phyloP scores from a whole-genome alignment of 495 filamentous ascomycete species.

The Penicillium coffeae region DNA sequence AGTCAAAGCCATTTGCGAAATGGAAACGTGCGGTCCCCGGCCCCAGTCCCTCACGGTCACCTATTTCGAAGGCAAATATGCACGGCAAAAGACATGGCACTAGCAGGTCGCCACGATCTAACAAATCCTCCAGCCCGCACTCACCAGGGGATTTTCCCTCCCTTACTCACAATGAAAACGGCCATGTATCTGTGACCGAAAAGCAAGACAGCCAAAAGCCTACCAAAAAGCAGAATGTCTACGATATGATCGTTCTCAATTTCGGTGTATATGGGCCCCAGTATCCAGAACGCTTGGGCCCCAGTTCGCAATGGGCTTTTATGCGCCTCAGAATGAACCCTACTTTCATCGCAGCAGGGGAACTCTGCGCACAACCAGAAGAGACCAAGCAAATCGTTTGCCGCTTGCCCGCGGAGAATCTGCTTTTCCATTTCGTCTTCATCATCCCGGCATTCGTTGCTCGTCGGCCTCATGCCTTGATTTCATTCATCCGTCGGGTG shows the following conservation, averaged over 20 bases:
- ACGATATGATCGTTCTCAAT: constrained; percentile 10
- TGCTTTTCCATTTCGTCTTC: constrained; percentile 13
- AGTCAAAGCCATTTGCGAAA: constrained; percentile 16
- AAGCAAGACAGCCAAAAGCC: neutral
- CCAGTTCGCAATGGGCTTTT: neutral
- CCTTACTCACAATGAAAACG: neutral
- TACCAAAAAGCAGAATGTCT: neutral
- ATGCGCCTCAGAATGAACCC: constrained; percentile 4
- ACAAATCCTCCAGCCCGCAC: too few species aligned
- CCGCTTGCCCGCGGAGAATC: constrained; percentile 3
- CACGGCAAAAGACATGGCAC: neutral
- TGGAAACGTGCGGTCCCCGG: constrained; percentile 13
- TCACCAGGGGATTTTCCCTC: neutral
- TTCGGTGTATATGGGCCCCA: constrained; percentile 14
- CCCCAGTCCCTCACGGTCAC: neutral
- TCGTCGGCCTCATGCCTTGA: constrained; percentile 1
- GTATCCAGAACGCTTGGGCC: neutral
- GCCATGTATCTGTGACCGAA: neutral
- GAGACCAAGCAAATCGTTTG: constrained; percentile 1
- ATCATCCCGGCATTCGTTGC: constrained; percentile 13
- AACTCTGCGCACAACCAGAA: neutral
- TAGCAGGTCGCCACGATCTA: too few species aligned
- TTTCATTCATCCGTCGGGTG: constrained; percentile 3
- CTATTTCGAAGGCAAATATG: neutral
- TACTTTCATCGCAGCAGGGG: neutral